A percentile compares a stretch with the other conserved stretches of the same genome.
Conservation (phyloP, 1,284 basidiomycete genomes). For the Somion occarium region DNA sequence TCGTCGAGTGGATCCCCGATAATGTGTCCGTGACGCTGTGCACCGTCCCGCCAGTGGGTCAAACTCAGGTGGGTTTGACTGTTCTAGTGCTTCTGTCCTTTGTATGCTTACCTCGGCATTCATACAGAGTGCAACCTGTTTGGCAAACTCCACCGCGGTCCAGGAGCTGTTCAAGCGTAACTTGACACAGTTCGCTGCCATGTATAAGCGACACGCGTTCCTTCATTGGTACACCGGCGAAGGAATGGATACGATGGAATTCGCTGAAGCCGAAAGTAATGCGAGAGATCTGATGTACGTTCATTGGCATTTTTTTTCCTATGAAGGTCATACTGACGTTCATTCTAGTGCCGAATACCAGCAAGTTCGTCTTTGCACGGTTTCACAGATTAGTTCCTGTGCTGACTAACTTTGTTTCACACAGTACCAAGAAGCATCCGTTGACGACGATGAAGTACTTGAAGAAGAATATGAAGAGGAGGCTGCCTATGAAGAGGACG, state of each 20-base stretch:
- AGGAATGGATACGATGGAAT: constrained; percentile 92
- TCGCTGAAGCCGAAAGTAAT: constrained; percentile 87
- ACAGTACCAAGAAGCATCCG: constrained; percentile 63
- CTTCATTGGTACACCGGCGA: constrained; percentile 91
- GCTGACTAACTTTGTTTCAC: constrained; percentile 1
- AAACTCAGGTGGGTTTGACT: constrained; percentile 48
- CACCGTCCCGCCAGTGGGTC: constrained; percentile 79
- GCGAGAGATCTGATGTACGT: constrained; percentile 71
- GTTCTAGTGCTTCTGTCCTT: background rate
- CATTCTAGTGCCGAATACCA: constrained; percentile 64
- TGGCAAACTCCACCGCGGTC: constrained; percentile 84
- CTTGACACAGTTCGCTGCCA: constrained; percentile 71
- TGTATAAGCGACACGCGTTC: constrained; percentile 85
- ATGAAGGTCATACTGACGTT: too few species aligned
- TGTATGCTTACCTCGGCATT: background rate
- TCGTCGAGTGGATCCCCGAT: constrained; percentile 88
- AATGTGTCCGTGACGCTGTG: constrained; percentile 80
- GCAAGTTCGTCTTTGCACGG: constrained; percentile 38
- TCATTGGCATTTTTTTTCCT: too few species aligned
- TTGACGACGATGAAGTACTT: constrained; percentile 34
- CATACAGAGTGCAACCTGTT: constrained; percentile 64
- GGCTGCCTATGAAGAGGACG: constrained; percentile 12
- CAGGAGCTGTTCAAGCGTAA: constrained; percentile 89
- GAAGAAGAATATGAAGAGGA: constrained; percentile 18
- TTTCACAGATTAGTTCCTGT: constrained; percentile 1